Evolutionary conservation across 1,284 basidiomycete species (phyloP), one percentile per base, ranked within the genome.

Genomic region (Pseudozyma thailandica): DNA sequence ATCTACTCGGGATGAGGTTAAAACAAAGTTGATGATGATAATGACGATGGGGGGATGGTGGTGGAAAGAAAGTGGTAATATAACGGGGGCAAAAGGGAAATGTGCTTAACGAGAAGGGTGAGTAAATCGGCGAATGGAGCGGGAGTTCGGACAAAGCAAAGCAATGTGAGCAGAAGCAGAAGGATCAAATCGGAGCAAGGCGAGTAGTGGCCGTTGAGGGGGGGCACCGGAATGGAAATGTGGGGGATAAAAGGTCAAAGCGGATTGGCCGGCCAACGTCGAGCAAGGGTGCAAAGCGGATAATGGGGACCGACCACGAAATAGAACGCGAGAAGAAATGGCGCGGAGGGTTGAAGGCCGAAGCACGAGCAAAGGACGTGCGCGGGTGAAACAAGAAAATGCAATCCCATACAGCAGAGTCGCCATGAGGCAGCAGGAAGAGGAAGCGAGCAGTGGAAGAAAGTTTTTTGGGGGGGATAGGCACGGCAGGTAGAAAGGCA

Each of bases 1-100:
- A 70, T 70, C 66, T 70, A 70, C 66, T 63, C 42, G 60, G 13
- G 48, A 21, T n/a, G n/a, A 30, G 35, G 23, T 4, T 15, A 30
- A 6, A 21, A 26, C 26, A 21, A 16, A 31, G 23, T 13, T 21
- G 37, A 25, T 23, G 26, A 31, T 8, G 15, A 15, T 7, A 31
- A 31, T 7, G 39, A 37, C 8, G 30, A 30, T n/a, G 25, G 7
- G 25, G 21, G 12, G 28, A 23, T 47, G 37, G 30, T 54, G 43
- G 23, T 12, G 16, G 18, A 27, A 35, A 26, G 16, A 23, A 9
- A 28, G 20, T 30, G 39, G 33, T 31, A 26, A 16, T 18, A 44
- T 16, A 15, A 38, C 9, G 6, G 35, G 26, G 37, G 42, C 13
- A 18, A n/a, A 26, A 41, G 6, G 27, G 18, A 23, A 30, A 50